These are phyloP conservation scores for Strigomonas culicis DNA, from an alignment of 208 protist genomes.

Conservation along the genomic window DNA sequence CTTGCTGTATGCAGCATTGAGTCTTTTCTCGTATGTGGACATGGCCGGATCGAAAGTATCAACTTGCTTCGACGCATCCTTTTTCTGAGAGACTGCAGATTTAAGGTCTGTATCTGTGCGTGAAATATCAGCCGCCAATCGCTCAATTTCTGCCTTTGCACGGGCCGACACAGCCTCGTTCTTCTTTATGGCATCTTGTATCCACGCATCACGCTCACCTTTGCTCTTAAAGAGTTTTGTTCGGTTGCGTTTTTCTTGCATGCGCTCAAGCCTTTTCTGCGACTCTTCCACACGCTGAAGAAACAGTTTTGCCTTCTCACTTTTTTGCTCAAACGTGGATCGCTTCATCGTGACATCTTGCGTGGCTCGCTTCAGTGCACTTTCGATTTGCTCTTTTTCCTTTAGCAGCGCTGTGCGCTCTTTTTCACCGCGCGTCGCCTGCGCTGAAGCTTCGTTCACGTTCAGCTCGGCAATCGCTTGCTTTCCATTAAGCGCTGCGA, in stretches of 20 bases:
- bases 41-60: neutral
- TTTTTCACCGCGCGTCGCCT: constrained; percentile 30
- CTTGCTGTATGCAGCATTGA: constrained; percentile 6
- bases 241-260: constrained; percentile 89
- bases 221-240: constrained; percentile 90
- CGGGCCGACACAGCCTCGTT: constrained; percentile 52
- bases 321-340: constrained; percentile 22
- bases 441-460: constrained; percentile 41
- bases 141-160: constrained; percentile 36
- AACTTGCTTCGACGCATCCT: neutral
- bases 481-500: constrained; percentile 37
- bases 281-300: constrained; percentile 32
- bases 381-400: constrained; percentile 49
- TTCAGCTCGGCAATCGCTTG: constrained; percentile 70
- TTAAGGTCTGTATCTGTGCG: constrained; percentile 26
- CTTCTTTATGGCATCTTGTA: constrained; percentile 78
- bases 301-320: constrained; percentile 31
- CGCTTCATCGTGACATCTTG: constrained; percentile 36
- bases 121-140: constrained; percentile 33
- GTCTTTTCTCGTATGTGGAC: neutral
- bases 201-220: constrained; percentile 86
- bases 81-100: too few species aligned
- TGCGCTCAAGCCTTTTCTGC: constrained; percentile 54
- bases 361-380: constrained; percentile 25
- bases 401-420: constrained; percentile 50